Percentiles rank a stretch among this genome's conserved stretches.
Conservation (phyloP, 495 filamentous ascomycete genomes). For the Aspergillus indologenus region DNA sequence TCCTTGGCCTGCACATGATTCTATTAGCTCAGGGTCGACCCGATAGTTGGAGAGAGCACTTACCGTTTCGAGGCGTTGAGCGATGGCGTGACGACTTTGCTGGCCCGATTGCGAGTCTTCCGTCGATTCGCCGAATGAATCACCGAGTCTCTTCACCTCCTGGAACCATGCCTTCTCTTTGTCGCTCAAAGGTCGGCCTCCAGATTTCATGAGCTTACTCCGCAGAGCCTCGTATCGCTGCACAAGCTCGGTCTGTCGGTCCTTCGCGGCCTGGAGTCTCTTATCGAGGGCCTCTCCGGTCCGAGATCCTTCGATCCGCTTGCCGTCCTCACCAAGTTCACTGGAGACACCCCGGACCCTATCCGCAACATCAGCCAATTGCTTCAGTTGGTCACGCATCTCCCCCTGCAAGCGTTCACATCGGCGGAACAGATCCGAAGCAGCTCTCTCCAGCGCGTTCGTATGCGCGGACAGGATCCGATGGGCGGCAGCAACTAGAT, state of each 20-base stretch:
- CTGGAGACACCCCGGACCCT: conserved; percentile 65
- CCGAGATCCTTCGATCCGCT: conserved; percentile 37
- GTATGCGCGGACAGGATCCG: conserved; percentile 72
- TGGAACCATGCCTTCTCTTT: conserved; percentile 66
- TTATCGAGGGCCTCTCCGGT: conserved; percentile 54
- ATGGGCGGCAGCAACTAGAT: conserved; percentile 74
- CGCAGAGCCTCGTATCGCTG: conserved; percentile 63
- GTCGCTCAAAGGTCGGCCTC: conserved; percentile 65
- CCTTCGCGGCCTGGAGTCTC: conserved; percentile 56
- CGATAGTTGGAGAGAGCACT: conserved; percentile 22
- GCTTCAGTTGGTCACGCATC: conserved; percentile 65
- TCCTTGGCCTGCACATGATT: conserved; percentile 37
- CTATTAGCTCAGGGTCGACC: conserved; percentile 12
- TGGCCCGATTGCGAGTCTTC: conserved; percentile 15
- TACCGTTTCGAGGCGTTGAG: conserved; percentile 39
- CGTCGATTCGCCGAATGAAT: conserved; percentile 27
- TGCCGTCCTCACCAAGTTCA: conserved; percentile 51
- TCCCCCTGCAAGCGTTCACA: conserved; percentile 71
- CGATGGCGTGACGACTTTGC: conserved; percentile 29
- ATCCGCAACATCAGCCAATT: conserved; percentile 62
- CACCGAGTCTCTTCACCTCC: conserved; percentile 56
- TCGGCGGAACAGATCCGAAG: conserved; percentile 76
- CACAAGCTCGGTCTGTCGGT: conserved; percentile 57
- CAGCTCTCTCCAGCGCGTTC: conserved; percentile 64
- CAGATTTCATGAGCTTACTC: conserved; percentile 54